These are phyloP conservation scores for Fusarium phyllophilum DNA, from an alignment of 2,329 filamentous ascomycete genomes.

Conservation along the genomic window DNA sequence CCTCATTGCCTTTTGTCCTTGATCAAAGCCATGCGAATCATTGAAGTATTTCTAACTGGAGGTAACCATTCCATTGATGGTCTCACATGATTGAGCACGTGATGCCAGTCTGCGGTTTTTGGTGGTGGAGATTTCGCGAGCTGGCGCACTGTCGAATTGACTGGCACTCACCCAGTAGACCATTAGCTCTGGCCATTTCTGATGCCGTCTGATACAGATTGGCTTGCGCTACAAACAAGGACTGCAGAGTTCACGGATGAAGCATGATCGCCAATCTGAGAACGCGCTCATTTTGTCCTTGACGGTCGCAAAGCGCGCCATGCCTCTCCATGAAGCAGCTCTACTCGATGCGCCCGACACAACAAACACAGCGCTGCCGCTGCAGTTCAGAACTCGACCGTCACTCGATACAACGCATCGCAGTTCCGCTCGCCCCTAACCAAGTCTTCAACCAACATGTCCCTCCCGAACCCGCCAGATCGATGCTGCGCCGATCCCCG, in stretches of 20 bases:
- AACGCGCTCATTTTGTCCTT: too few relatives aligned
- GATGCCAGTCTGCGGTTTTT: accelerated
- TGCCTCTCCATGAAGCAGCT: background rate
- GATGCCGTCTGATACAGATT: too few relatives aligned
- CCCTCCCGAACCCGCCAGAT: background rate
- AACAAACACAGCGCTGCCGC: background rate
- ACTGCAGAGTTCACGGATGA: too few relatives aligned
- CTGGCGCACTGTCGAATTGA: background rate
- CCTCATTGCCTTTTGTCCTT: accelerated
- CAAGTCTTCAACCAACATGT: accelerated
- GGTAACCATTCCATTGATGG: accelerated
- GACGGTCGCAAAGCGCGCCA: too few relatives aligned
- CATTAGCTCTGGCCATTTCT: too few relatives aligned
- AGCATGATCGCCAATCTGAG: too few relatives aligned
- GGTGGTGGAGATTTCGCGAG: accelerated
- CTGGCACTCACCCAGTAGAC: background rate
- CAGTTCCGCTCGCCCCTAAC: accelerated
- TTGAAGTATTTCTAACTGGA: background rate
- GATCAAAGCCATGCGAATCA: background rate
- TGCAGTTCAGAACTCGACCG: background rate
- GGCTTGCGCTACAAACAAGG: too few relatives aligned
- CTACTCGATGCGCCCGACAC: accelerated
- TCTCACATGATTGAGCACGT: background rate
- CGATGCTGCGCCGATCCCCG: accelerated
- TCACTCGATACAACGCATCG: accelerated